phyloP scores from a whole-genome alignment of 169 alveolate species.

The Blepharisma undulans region DNA sequence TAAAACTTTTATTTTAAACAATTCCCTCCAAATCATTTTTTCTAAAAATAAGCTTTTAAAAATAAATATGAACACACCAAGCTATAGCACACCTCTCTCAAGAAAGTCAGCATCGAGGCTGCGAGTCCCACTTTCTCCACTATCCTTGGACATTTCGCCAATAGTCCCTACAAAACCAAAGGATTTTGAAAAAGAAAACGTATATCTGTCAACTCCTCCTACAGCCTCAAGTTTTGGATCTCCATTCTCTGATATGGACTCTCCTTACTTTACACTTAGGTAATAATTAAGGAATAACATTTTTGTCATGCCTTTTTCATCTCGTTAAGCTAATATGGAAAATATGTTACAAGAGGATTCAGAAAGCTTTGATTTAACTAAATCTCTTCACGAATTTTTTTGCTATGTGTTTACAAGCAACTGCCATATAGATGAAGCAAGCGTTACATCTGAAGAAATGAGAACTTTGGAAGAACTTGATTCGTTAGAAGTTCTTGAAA shows the following conservation, averaged over 20 bases:
- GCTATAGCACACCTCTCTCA: neutral
- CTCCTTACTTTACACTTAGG: slow-evolving; percentile 39
- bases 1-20: too few species aligned
- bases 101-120: neutral
- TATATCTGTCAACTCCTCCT: neutral
- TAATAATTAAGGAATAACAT: neutral
- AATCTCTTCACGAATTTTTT: slow-evolving; percentile 23
- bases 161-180: neutral
- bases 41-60: neutral
- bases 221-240: slow-evolving; percentile 20
- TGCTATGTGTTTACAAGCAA: slow-evolving; percentile 2
- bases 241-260: slow-evolving; percentile 30
- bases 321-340: neutral
- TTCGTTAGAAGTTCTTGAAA: slow-evolving; percentile 14
- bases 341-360: neutral
- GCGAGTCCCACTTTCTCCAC: slow-evolving; percentile 25
- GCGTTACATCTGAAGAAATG: slow-evolving; percentile 16
- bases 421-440: slow-evolving; percentile 31
- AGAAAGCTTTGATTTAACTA: neutral
- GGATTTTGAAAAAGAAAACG: slow-evolving; percentile 21
- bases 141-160: neutral
- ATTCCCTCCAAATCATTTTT: neutral
- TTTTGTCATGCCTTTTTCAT: neutral
- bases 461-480: slow-evolving; percentile 5
- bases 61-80: neutral